phyloP scores from a whole-genome alignment of 2,329 filamentous ascomycete species.

The Ophiocordyceps sinensis region DNA sequence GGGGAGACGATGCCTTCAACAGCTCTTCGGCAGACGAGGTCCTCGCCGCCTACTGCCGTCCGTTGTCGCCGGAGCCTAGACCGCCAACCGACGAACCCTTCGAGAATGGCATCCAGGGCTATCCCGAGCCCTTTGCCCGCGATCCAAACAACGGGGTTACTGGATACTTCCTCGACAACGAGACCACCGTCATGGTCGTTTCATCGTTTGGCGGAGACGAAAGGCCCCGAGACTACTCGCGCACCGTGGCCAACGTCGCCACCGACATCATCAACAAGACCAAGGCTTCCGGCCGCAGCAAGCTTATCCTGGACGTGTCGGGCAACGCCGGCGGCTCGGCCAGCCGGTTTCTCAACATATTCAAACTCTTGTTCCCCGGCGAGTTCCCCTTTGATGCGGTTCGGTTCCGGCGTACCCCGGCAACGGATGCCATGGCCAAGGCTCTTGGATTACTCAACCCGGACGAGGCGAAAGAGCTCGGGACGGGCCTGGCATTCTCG shows the following conservation, averaged over 20 bases:
- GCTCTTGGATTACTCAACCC: not conserved
- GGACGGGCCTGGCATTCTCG: not conserved
- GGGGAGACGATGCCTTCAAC: not conserved
- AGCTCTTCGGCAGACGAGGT: not conserved
- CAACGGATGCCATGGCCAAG: not conserved
- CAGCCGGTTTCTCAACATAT: constrained; percentile 30
- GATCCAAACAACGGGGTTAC: constrained; percentile 10
- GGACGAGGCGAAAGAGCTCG: not conserved
- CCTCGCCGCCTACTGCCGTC: not conserved
- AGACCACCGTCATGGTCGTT: constrained; percentile 13
- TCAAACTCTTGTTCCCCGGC: constrained; percentile 23
- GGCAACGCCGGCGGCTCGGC: constrained; percentile 44
- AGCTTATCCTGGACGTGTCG: constrained; percentile 49
- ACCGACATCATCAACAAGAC: constrained; percentile 15
- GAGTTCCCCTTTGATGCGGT: constrained; percentile 1
- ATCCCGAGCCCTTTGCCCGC: constrained; percentile 10
- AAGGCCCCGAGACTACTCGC: constrained; percentile 1
- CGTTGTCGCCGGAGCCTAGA: constrained; percentile 2
- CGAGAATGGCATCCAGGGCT: constrained; percentile 3
- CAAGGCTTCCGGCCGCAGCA: constrained; percentile 11
- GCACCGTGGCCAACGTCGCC: constrained; percentile 18
- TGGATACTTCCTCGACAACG: constrained; percentile 15
- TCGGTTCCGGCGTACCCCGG: constrained; percentile 1
- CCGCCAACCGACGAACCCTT: not conserved
- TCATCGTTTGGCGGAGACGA: constrained; percentile 6